Evolutionary conservation across 768 basidiomycete genomes (phyloP).

Genomic region (Tulasnella sp.): DNA sequence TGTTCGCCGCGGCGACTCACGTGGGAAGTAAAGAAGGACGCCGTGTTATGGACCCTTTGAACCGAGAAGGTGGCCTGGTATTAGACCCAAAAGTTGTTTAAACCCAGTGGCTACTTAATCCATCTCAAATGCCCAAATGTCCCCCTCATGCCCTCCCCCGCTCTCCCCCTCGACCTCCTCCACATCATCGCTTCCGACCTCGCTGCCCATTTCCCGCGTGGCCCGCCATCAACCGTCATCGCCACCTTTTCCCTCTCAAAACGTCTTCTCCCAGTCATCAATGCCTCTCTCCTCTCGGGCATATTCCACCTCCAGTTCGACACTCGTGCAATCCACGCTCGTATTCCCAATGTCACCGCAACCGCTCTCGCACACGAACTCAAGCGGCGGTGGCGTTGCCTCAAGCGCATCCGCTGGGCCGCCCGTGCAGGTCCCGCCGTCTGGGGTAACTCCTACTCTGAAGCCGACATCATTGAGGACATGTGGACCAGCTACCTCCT

Average conservation of each 20-base stretch:
- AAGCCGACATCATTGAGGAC: conserved; percentile 22
- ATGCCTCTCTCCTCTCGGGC: conserved; percentile 28
- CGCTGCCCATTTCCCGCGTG: conserved; percentile 30
- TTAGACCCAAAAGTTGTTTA: no score
- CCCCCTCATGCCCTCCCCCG: conserved; percentile 18
- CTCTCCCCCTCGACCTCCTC: conserved; percentile 36
- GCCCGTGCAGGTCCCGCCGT: conserved; percentile 11
- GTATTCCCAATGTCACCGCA: conserved; percentile 32
- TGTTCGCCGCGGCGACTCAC: no score
- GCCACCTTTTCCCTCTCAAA: neutral
- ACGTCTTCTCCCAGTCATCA: conserved; percentile 39
- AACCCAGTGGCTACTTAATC: no score
- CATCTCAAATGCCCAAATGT: neutral
- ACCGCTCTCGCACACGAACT: conserved; percentile 27
- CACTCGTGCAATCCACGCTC: conserved; percentile 36
- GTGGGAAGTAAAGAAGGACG: no score
- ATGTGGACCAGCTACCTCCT: conserved; percentile 44
- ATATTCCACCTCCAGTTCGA: conserved; percentile 52
- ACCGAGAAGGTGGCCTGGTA: no score
- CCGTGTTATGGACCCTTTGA: no score
- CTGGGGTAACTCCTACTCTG: conserved; percentile 15
- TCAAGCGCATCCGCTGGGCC: conserved; percentile 19
- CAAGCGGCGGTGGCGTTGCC: conserved; percentile 9
- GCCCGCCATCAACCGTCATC: conserved; percentile 37
- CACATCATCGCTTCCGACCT: conserved; percentile 41